Evolutionary conservation across 2,329 filamentous ascomycete genomes (phyloP).

Genomic region (Claviceps capensis): DNA sequence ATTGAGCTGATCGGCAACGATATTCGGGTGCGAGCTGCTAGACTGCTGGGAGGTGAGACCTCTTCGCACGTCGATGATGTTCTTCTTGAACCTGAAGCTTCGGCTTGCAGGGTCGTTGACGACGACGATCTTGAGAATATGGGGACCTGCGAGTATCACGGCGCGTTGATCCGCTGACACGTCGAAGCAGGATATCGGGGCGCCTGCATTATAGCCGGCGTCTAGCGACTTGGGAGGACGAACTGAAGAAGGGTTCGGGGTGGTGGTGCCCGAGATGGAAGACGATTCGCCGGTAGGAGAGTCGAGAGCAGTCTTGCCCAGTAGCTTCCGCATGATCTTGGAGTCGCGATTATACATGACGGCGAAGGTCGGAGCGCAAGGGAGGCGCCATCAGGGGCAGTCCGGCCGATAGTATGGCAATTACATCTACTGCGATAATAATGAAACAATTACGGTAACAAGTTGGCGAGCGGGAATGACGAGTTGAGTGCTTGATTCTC

Average conservation of each 20-base stretch:
- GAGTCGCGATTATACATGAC: slow-evolving; percentile 39
- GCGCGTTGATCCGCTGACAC: slow-evolving; percentile 40
- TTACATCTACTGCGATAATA: neutral
- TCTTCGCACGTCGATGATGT: slow-evolving; percentile 44
- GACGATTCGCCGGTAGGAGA: slow-evolving; percentile 29
- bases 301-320: slow-evolving; percentile 38
- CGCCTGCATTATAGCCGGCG: slow-evolving; percentile 34
- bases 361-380: slow-evolving; percentile 14
- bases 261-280: slow-evolving; percentile 32
- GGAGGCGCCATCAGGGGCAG: slow-evolving; percentile 20
- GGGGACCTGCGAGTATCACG: slow-evolving; percentile 42
- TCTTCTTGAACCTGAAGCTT: slow-evolving; percentile 33
- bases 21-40: slow-evolving; percentile 26
- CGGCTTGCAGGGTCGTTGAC: slow-evolving; percentile 31
- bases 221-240: slow-evolving; percentile 43
- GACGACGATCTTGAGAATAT: slow-evolving; percentile 46
- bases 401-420: neutral
- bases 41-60: slow-evolving; percentile 37
- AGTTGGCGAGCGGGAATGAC: neutral
- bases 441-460: neutral
- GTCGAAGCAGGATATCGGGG: slow-evolving; percentile 44
- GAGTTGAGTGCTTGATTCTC: neutral
- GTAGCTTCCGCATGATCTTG: slow-evolving; percentile 46
- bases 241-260: slow-evolving; percentile 23
- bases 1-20: slow-evolving; percentile 42